Base-by-base conservation (phyloP, 495 filamentous ascomycete genomes). In the Aspergillus wentii region DNA sequence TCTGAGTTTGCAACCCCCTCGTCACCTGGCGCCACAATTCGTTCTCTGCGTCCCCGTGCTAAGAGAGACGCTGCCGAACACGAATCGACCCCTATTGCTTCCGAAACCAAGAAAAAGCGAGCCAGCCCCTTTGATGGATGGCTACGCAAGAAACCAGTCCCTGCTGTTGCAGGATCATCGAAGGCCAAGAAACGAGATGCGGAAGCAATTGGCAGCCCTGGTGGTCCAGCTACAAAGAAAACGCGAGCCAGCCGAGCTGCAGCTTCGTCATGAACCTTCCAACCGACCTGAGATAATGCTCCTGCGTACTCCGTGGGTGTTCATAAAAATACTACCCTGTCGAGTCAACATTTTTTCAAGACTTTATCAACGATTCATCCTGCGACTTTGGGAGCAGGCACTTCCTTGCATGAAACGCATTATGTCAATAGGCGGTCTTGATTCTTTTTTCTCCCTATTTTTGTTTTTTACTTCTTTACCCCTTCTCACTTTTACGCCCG, bases 41-140 rank as follows among this genome's bases (percentile, higher is more conserved):
- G 61, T 27, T 49, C 59, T 29, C 33, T 61, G 16, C 52, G 62
- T 28, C 43, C 59, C 33, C 35, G 49, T 14, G 22, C 49, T 37
- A 53, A 55, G 35, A 39, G 45, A 33, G 51, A 63, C 33, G 39
- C 17, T 17, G 4, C 27, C 14, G 48, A 56, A 17, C 23, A 40
- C 18, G 43, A 52, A n/a, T 36, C 33, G 6, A 52, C 58, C 5
- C 50, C 60, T 19, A 42, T 53, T 9, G 44, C 20, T n/a, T 18
- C 47, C 5, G 48, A 53, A 23, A 30, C 46, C n/a, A 54, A 52
- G 44, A 56, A 50, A 27, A 66, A 64, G 30, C 78, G 74, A 44
- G 59, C 60, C 9, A 85, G 80, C 48, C 79, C 82, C 1, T 88
- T 86, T 45, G 74, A 78, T 44, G 61, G 62, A 33, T 87, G 82